Conservation (phyloP, 78 protist species). For the Anaeramoeba flamelloides region DNA sequence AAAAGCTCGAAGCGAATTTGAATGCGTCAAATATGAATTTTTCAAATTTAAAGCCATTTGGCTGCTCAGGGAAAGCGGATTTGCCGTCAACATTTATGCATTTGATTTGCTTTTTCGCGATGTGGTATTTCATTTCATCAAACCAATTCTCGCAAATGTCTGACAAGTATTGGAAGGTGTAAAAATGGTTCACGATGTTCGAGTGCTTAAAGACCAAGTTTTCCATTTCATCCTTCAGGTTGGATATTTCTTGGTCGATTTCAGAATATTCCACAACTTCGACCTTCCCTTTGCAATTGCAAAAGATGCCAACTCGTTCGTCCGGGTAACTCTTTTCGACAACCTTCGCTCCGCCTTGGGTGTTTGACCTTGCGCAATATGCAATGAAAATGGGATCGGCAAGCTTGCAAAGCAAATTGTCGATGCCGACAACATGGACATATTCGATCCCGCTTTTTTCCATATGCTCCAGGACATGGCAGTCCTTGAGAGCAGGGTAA, state of each 20-base stretch:
- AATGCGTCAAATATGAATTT: constrained; percentile 77
- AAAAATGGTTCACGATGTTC: constrained; percentile 64
- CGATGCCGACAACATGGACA: constrained; percentile 68
- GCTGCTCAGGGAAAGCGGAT: neutral
- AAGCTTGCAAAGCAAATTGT: constrained; percentile 59
- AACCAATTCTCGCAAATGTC: neutral
- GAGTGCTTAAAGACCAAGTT: constrained; percentile 46
- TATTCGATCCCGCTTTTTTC: constrained; percentile 36
- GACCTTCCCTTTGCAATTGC: constrained; percentile 16
- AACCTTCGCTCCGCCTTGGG: constrained; percentile 58
- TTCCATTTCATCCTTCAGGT: constrained; percentile 21
- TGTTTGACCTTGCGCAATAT: constrained; percentile 25
- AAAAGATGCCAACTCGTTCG: constrained; percentile 61
- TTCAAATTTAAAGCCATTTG: constrained; percentile 58
- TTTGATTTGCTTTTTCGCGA: constrained; percentile 71
- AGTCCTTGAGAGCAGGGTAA: constrained; percentile 32
- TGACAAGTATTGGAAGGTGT: constrained; percentile 36
- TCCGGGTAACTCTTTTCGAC: constrained; percentile 39
- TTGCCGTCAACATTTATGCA: constrained; percentile 6
- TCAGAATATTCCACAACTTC: constrained; percentile 78
- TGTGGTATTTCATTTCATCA: constrained; percentile 32
- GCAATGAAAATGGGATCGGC: constrained; percentile 78
- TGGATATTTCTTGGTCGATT: constrained; percentile 36
- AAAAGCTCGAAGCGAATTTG: constrained; percentile 23
- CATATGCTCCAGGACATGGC: constrained; percentile 56